A percentile compares a stretch with the other conserved stretches of the same genome.
Conservation (phyloP, 148 eudicot genomes). For the Chenopodium album region DNA sequence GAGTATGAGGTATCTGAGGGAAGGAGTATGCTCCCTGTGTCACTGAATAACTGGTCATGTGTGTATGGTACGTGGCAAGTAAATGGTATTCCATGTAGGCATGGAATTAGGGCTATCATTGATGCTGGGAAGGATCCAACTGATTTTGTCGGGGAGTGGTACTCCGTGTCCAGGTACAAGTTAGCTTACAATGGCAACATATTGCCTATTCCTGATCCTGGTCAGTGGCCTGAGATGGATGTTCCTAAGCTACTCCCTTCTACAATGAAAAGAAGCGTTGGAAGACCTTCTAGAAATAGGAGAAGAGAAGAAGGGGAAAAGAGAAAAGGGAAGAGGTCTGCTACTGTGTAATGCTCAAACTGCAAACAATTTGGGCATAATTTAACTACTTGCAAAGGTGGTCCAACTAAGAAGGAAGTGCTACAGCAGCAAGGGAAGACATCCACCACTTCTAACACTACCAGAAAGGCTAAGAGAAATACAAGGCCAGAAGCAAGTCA, state of each 20-base stretch:
- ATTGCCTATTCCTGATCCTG: not conserved
- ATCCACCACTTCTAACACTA: too few relatives aligned
- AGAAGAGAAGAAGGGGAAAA: not conserved
- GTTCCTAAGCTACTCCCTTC: not conserved
- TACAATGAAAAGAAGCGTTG: not conserved
- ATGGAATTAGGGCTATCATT: not conserved
- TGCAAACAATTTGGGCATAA: not conserved
- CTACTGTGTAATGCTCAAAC: not conserved
- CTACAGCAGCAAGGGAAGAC: not conserved
- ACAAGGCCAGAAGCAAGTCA: too few relatives aligned
- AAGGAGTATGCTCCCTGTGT: not conserved
- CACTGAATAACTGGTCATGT: not conserved
- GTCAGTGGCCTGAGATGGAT: not conserved
- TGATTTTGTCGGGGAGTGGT: not conserved
- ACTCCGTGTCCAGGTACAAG: not conserved
- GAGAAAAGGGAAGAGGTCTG: not conserved
- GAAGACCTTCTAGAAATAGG: not conserved
- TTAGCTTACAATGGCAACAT: not conserved
- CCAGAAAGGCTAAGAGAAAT: too few relatives aligned
- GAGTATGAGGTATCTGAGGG: not conserved
- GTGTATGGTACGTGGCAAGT: not conserved
- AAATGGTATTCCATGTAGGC: not conserved
- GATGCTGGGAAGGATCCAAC: not conserved
- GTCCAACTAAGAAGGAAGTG: not conserved
- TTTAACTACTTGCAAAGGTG: not conserved